Evolutionary conservation across 352 stramenopile genomes (phyloP), one percentile per base, ranked within the genome.

Genomic region (Phytophthora melonis): DNA sequence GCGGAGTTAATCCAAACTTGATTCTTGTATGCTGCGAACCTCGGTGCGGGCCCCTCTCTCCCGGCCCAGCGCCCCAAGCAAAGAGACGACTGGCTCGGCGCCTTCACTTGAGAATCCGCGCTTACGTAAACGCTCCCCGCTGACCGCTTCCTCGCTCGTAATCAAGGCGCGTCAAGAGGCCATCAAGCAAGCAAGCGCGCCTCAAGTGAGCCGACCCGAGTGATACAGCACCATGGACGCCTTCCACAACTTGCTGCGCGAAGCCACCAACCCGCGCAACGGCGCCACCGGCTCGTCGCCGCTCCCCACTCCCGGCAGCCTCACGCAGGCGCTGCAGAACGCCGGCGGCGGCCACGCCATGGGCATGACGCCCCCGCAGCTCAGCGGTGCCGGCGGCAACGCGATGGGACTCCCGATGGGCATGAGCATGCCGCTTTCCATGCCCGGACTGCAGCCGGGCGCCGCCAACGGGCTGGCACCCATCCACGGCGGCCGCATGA

Each of bases 221-320:
- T 18, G 18, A n/a, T 14, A 18, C 14, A 49, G 14, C 53, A 72
- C 68, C 53, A 94, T 94, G 87, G 86, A 94, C 71, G 81, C 81
- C 50, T 93, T 94, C 73, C 84, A 94, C 66, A 94, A 94, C 70
- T 70, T 94, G 32, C 76, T 94, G 52, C 85, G 86, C 34, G 86
- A 94, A 63, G 84, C 87, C 11, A 78, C 81, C 13, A 87, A 82
- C 74, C 76, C 87, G 54, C 87, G 85, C 72, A 86, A 81, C 62
- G 61, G 53, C 63, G 30, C 45, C 10, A 43, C 70, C 3, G 56
- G 67, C 8, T 73, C 70, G 10, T 79, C 75, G 3, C 61, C 75
- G 3, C 21, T 76, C 39, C 68, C 77, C 0, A 76, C 79, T 0
- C 63, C 74, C 1, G 69, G 64, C 1, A 85, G 76, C 16, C 72